Conservation (phyloP, 2,329 filamentous ascomycete genomes). For the Cladosporium sp. region DNA sequence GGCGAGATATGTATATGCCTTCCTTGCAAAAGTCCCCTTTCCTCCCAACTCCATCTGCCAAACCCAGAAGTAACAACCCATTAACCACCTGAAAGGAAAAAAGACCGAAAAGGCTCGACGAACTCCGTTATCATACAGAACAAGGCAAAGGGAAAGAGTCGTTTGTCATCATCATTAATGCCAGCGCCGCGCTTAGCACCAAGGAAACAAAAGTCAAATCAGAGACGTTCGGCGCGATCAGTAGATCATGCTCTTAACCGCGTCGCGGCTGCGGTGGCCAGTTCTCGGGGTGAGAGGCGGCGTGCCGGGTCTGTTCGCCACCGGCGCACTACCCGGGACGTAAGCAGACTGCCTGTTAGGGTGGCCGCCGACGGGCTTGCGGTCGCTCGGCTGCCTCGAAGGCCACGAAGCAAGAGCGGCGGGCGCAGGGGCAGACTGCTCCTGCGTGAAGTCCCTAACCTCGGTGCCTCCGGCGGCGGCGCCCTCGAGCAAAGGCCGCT, state of each 20-base stretch:
- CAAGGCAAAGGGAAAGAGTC: background rate
- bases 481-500: slow-evolving; percentile 5
- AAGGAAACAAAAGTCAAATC: background rate
- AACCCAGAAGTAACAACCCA: background rate
- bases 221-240: slow-evolving; percentile 9
- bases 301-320: slow-evolving; percentile 25
- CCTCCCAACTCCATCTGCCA: background rate
- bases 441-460: slow-evolving; percentile 25
- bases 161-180: slow-evolving; percentile 1
- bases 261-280: slow-evolving; percentile 27
- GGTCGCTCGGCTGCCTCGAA: slow-evolving; percentile 17
- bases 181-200: background rate
- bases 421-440: slow-evolving; percentile 15
- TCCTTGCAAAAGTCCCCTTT: background rate
- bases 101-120: background rate
- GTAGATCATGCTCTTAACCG: slow-evolving; percentile 36
- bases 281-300: slow-evolving; percentile 28
- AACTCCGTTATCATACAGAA: slow-evolving; percentile 10
- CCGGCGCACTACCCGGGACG: slow-evolving; percentile 21
- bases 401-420: background rate
- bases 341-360: slow-evolving; percentile 15
- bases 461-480: slow-evolving; percentile 12
- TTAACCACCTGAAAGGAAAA: background rate
- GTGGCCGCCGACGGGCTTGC: slow-evolving; percentile 15
- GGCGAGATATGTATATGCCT: background rate